Base-by-base conservation (phyloP, 805 yeast species). In the Candida xiaguanensis region DNA sequence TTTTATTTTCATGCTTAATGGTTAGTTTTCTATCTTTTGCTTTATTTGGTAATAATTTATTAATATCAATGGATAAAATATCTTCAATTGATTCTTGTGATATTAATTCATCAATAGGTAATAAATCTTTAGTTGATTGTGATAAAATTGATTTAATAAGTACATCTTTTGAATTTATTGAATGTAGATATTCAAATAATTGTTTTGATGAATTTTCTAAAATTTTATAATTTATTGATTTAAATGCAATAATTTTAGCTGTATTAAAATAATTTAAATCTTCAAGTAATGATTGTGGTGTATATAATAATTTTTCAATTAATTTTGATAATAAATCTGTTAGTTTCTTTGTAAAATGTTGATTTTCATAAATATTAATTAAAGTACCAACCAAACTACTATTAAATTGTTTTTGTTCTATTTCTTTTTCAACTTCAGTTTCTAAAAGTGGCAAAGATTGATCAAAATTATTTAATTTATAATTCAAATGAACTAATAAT, bases 301-400 rank as follows among this genome's bases (percentile, higher is more conserved):
- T 44, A 8, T 36, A 16, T 9, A 41, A 33, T 12, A 59, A 38
- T 15, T 47, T 44, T 12, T 40, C 45, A n/a, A 48, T 33, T 36
- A 62, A 45, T 4, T 46, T 35, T 11, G 40, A 26, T 8, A 51
- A 40, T 4, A 54, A 36, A 38, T 50, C 48, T 5, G 47, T 36
- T 33, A 74, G 57, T 14, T 73, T 49, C 2, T 51, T 52, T 2
- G 45, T 38, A 17, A 63, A 61, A 31, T 74, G 70, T 31, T 70
- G 55, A 9, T 55, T 43, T 45, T 76, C 82, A 53, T 74, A 77
- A 5, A 81, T 51, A 11, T 75, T 63, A 8, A 74, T 62, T 20
- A 80, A 56, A 4, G 72, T 58, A 19, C 78, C 76, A 28, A 74
- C 63, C 32, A 82, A 53, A 3, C 77, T 75, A 2, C 85, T 82